phyloP scores from a whole-genome alignment of 129 eudicot genomes.

The Tanacetum coccineum region DNA sequence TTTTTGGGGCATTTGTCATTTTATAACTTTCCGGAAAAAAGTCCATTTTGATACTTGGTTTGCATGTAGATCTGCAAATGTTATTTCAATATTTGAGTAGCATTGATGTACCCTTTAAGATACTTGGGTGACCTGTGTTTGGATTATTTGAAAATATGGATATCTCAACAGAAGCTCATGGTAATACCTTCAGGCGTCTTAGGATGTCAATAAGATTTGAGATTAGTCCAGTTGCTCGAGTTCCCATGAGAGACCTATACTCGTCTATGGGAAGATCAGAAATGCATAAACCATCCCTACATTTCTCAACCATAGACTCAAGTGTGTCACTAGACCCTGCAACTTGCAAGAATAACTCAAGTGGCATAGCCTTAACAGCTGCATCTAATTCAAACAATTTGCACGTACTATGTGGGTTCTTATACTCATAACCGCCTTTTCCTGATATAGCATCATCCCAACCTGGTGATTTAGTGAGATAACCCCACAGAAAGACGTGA shows the following conservation, averaged over 20 bases:
- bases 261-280: slow-evolving; percentile 71
- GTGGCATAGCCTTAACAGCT: slow-evolving; percentile 81
- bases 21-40: too few species aligned
- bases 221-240: slow-evolving; percentile 68
- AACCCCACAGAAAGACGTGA: slow-evolving; percentile 76
- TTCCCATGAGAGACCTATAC: slow-evolving; percentile 62
- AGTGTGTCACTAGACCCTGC: slow-evolving; percentile 61
- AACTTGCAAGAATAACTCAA: slow-evolving; percentile 83
- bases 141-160: too few species aligned
- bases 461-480: slow-evolving; percentile 45
- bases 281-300: slow-evolving; percentile 63
- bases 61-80: too few species aligned
- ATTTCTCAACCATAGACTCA: slow-evolving; percentile 69
- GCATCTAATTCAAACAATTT: slow-evolving; percentile 51
- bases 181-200: slow-evolving; percentile 69
- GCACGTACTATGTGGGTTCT: slow-evolving; percentile 69
- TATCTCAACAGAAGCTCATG: slow-evolving; percentile 5
- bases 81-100: too few species aligned
- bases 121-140: too few species aligned
- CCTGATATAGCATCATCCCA: slow-evolving; percentile 50
- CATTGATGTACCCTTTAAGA: too few species aligned
- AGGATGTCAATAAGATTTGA: slow-evolving; percentile 71
- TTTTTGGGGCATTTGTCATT: too few species aligned
- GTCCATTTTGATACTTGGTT: too few species aligned
- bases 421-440: slow-evolving; percentile 39